Percentiles rank a stretch among this genome's conserved stretches.
Evolutionary conservation across 768 basidiomycete genomes (phyloP).

Genomic region (Pleurotus salmoneostramineus): DNA sequence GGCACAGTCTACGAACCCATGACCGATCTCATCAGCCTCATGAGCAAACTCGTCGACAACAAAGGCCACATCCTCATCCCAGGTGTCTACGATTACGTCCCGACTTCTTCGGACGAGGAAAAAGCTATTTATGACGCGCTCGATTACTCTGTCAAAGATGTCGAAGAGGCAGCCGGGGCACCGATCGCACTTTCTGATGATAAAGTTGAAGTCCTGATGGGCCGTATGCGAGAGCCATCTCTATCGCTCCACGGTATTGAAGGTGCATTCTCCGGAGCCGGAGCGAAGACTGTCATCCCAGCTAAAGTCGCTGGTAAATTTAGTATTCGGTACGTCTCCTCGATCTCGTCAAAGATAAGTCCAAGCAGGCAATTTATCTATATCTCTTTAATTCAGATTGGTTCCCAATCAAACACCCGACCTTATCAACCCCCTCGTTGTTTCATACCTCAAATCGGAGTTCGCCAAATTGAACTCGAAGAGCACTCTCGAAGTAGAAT

Average conservation of each 20-base stretch:
- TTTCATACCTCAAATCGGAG: slow-evolving; percentile 65
- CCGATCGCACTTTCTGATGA: slow-evolving; percentile 70
- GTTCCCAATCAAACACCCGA: slow-evolving; percentile 89
- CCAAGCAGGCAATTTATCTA: neutral
- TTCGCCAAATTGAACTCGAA: slow-evolving; percentile 85
- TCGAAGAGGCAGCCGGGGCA: slow-evolving; percentile 75
- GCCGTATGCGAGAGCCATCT: slow-evolving; percentile 86
- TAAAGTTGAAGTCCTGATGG: slow-evolving; percentile 83
- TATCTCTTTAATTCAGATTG: slow-evolving; percentile 34
- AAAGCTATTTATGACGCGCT: slow-evolving; percentile 66
- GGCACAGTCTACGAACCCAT: slow-evolving; percentile 86
- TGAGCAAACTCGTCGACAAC: slow-evolving; percentile 80
- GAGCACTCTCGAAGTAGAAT: slow-evolving; percentile 73
- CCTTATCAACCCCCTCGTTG: slow-evolving; percentile 65
- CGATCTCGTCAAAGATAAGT: neutral
- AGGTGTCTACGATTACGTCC: slow-evolving; percentile 84
- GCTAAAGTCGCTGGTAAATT: slow-evolving; percentile 89
- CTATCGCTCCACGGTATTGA: slow-evolving; percentile 94
- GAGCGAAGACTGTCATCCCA: slow-evolving; percentile 92
- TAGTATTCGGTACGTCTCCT: slow-evolving; percentile 69
- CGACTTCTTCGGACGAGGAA: slow-evolving; percentile 69
- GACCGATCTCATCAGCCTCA: slow-evolving; percentile 84
- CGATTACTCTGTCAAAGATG: slow-evolving; percentile 69
- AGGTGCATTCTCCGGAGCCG: slow-evolving; percentile 84
- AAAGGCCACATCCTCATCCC: slow-evolving; percentile 85